Base-by-base conservation (phyloP, 129 eudicot species). In the Silybum marianum region DNA sequence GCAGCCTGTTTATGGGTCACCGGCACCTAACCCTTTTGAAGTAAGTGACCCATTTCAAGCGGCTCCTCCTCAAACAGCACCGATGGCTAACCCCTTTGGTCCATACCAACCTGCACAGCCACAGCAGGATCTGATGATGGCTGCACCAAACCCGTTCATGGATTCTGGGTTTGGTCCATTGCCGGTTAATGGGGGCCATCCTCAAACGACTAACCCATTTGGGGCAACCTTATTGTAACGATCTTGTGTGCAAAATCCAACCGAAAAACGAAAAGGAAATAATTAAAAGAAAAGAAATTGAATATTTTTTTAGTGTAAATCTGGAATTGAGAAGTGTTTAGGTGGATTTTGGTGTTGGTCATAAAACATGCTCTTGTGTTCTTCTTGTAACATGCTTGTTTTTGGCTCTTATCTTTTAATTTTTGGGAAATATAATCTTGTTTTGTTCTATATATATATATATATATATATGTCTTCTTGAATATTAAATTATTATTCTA, bases 11-110 rank as follows among this genome's bases (percentile, higher is more conserved):
- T 96, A 96, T 24, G 98, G 99, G 84, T 83, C 92, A 13, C 93
- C 99, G 26, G 99, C 95, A 46, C 98, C 95, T 24, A 96, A 96
- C 68, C 98, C 99, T 3, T 96, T 96, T 86, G 99, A 90, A 84
- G 91, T 73, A 26, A 75, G 83, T 0, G 97, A 91, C 62, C 95
- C 97, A 4, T 91, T 93, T 77, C 93, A 90, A 6, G 74, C 91
- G 3, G 68, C 88, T 8, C 85, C 88, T 84, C 95, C 88, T 84
- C 95, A 85, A 76, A 84, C 87, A 90, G 85, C 84, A 21, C 54
- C 80, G 3, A 67, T 84, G 80, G 44, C 54, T 71, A 93, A 91
- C 71, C 98, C 96, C 3, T 96, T 93, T 18, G 88, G 86, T 48
- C 84, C 93, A 9, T 87, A 84, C 79, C 91, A 87, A 73, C 88